Evolutionary conservation across 139 green algal genomes (phyloP).

Genomic region (Tetratostichococcus sp.): DNA sequence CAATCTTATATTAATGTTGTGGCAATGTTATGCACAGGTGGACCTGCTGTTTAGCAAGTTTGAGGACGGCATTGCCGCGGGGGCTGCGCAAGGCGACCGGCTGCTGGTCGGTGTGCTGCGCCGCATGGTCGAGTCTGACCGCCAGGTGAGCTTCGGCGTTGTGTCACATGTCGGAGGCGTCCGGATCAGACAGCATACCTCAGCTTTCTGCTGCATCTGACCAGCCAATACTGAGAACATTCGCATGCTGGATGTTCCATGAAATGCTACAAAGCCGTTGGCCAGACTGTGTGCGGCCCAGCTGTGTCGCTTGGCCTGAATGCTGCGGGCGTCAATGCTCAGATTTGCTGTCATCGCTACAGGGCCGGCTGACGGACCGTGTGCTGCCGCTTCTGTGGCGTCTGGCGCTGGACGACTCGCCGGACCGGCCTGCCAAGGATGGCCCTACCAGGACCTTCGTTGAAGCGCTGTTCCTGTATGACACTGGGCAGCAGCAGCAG

Average conservation of each 20-base stretch:
- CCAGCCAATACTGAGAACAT: too few relatives aligned
- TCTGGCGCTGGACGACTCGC: conserved; percentile 43
- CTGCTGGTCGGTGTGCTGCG: conserved; percentile 43
- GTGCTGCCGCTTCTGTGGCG: conserved; percentile 51
- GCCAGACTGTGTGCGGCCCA: too few relatives aligned
- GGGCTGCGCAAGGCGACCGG: conserved; percentile 25
- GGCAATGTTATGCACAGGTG: too few relatives aligned
- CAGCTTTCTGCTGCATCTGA: too few relatives aligned
- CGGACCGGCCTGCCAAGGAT: conserved; percentile 29
- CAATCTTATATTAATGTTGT: too few relatives aligned
- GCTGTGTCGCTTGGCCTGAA: too few relatives aligned
- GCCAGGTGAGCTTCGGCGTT: conserved; percentile 11
- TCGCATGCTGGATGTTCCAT: too few relatives aligned
- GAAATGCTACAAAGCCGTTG: too few relatives aligned
- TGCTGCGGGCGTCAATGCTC: too few relatives aligned
- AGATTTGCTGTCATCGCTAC: too few relatives aligned
- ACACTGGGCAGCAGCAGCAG: background rate
- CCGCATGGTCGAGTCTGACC: conserved; percentile 35
- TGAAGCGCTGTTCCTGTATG: conserved; percentile 30
- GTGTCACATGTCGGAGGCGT: too few relatives aligned
- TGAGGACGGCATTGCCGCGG: conserved; percentile 11
- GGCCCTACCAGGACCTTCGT: conserved; percentile 8
- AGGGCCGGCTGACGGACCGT: conserved; percentile 26
- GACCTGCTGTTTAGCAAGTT: conserved; percentile 50
- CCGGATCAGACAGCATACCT: too few relatives aligned